These are phyloP conservation scores for Cyberlindnera lachancei DNA, from an alignment of 805 yeast genomes.

Conservation along the genomic window DNA sequence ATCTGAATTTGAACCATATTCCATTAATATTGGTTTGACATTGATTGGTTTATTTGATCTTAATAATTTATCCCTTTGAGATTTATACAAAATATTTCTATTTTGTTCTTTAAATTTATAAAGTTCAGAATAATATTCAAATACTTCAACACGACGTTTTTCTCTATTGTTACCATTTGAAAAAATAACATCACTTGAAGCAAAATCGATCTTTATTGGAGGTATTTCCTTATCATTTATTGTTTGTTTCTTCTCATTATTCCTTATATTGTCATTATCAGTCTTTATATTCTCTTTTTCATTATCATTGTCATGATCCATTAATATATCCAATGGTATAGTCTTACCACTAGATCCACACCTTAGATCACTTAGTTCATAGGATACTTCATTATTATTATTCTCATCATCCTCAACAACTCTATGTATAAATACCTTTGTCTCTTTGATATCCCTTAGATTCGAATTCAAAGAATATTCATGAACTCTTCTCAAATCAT, in stretches of 20 bases:
- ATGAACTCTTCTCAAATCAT: conserved; percentile 1
- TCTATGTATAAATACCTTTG: conserved; percentile 8
- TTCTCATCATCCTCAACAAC: neutral
- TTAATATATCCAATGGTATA: neutral
- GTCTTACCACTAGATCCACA: neutral
- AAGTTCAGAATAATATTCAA: conserved; percentile 15
- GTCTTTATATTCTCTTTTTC: neutral
- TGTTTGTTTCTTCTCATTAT: neutral
- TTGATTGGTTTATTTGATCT: conserved; percentile 1
- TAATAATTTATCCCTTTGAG: conserved; percentile 3
- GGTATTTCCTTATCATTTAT: neutral
- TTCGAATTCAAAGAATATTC: no score
- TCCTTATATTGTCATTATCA: neutral
- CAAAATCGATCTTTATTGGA: neutral
- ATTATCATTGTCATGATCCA: neutral
- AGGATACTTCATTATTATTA: no score
- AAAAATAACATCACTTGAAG: conserved; percentile 17
- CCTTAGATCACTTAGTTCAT: neutral
- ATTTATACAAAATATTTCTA: conserved; percentile 5
- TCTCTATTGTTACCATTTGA: conserved; percentile 24
- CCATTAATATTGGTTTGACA: neutral
- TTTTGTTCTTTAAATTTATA: conserved; percentile 13
- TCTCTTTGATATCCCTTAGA: neutral
- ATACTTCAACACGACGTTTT: conserved; percentile 20
- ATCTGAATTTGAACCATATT: conserved; percentile 4